Evolutionary conservation across 192 early-diverging fungal species (phyloP).

Genomic region (Dissophora globulifera): DNA sequence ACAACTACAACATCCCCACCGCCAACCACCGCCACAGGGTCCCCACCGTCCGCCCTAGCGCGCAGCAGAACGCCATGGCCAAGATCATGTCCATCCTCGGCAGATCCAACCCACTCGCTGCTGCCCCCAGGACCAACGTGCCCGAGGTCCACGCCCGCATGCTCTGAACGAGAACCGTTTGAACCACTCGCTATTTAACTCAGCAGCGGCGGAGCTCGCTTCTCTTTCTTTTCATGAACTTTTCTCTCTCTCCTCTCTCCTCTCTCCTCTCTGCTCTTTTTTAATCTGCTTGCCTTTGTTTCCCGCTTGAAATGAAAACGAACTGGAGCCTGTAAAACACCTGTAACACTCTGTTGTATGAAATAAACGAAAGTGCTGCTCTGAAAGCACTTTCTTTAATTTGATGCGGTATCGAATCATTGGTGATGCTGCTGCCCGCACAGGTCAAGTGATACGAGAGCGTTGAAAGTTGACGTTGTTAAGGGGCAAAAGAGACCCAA

Average conservation of each 20-base stretch:
- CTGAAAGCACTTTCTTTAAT: too few species aligned
- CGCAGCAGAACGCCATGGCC: slow-evolving; percentile 50
- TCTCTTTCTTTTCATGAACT: neutral
- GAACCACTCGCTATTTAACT: neutral
- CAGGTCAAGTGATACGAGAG: too few species aligned
- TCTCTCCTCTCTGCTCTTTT: too few species aligned
- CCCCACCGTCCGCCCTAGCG: slow-evolving; percentile 27
- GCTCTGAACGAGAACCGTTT: neutral
- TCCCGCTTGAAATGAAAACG: too few species aligned
- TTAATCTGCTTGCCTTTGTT: too few species aligned
- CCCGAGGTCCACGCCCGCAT: slow-evolving; percentile 10
- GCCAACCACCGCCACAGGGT: slow-evolving; percentile 40
- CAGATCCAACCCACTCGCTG: slow-evolving; percentile 19
- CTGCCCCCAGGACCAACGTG: slow-evolving; percentile 10
- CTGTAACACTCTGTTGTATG: too few species aligned
- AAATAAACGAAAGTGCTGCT: neutral
- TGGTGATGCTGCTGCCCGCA: too few species aligned
- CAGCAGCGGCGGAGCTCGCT: neutral
- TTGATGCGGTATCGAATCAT: too few species aligned
- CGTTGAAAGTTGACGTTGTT: too few species aligned
- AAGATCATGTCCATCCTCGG: slow-evolving; percentile 49
- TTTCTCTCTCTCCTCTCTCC: too few species aligned
- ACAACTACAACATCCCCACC: slow-evolving; percentile 54
- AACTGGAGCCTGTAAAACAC: too few species aligned
- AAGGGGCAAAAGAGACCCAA: too few species aligned